These are phyloP conservation scores for Puccinia triticina DNA, from an alignment of 1,284 basidiomycete species.

Conservation along the genomic window DNA sequence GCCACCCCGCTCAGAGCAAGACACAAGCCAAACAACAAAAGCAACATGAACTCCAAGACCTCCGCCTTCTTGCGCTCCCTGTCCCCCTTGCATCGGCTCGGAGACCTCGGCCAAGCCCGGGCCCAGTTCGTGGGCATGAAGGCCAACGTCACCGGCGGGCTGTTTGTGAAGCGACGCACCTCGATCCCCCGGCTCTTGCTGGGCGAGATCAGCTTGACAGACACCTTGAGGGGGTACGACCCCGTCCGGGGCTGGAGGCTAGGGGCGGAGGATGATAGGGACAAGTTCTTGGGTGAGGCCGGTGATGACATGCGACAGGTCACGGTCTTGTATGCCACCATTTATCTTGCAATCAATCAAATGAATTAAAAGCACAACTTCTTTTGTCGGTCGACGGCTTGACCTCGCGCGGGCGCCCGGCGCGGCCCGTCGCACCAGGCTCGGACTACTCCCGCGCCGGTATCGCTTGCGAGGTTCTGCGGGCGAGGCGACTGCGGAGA, in stretches of 20 bases:
- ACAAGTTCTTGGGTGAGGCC: too few relatives aligned
- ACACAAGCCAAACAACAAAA: conserved; percentile 13
- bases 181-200: conserved; percentile 45
- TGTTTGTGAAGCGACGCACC: conserved; percentile 49
- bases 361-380: too few relatives aligned
- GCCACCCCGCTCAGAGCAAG: neutral
- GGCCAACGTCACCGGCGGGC: conserved; percentile 44
- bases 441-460: too few relatives aligned
- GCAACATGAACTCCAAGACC: too few relatives aligned
- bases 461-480: neutral
- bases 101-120: conserved; percentile 7
- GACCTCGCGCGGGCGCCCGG: too few relatives aligned
- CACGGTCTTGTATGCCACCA: too few relatives aligned
- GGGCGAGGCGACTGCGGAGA: neutral
- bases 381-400: too few relatives aligned
- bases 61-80: conserved; percentile 34
- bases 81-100: conserved; percentile 42
- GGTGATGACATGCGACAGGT: too few relatives aligned
- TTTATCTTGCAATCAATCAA: too few relatives aligned
- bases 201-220: neutral
- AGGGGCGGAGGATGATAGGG: too few relatives aligned
- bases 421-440: too few relatives aligned
- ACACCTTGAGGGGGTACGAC: conserved; percentile 19
- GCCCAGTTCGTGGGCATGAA: conserved; percentile 46
- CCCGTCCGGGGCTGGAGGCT: too few relatives aligned